phyloP scores from a whole-genome alignment of 2,329 filamentous ascomycete genomes.

The Tolypocladium paradoxum region DNA sequence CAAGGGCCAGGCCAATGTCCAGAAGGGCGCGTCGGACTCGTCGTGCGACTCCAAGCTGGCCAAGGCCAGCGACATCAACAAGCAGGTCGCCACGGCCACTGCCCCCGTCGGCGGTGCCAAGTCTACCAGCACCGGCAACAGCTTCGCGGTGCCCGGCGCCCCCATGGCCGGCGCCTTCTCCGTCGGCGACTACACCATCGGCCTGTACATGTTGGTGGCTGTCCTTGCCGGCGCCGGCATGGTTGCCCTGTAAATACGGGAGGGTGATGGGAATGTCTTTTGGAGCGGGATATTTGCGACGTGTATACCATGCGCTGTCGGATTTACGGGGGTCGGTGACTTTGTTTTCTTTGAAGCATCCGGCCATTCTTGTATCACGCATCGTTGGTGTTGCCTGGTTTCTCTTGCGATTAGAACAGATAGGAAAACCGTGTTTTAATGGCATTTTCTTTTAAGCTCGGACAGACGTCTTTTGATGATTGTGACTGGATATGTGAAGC shows the following conservation, averaged over 20 bases:
- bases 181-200: constrained; percentile 36
- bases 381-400: constrained; percentile 17
- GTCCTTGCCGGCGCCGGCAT: constrained; percentile 41
- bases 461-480: not conserved
- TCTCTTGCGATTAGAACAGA: constrained; percentile 11
- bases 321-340: not conserved
- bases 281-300: constrained; percentile 6
- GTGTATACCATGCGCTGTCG: constrained; percentile 1
- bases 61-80: constrained; percentile 50
- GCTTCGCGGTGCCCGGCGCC: constrained; percentile 25
- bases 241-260: constrained; percentile 36
- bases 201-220: constrained; percentile 41
- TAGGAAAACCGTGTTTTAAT: constrained; percentile 10
- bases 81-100: constrained; percentile 34
- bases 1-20: constrained; percentile 50
- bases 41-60: constrained; percentile 49
- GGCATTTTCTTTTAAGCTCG: constrained; percentile 7
- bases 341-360: constrained; percentile 2
- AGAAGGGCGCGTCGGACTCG: constrained; percentile 34
- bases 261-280: constrained; percentile 2
- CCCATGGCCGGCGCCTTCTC: constrained; percentile 28
- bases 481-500: too few species aligned
- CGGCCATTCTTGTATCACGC: constrained; percentile 12
- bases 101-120: constrained; percentile 16
- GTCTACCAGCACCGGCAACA: constrained; percentile 13